phyloP scores from a whole-genome alignment of 139 green algal species.

The Gonium pectorale region DNA sequence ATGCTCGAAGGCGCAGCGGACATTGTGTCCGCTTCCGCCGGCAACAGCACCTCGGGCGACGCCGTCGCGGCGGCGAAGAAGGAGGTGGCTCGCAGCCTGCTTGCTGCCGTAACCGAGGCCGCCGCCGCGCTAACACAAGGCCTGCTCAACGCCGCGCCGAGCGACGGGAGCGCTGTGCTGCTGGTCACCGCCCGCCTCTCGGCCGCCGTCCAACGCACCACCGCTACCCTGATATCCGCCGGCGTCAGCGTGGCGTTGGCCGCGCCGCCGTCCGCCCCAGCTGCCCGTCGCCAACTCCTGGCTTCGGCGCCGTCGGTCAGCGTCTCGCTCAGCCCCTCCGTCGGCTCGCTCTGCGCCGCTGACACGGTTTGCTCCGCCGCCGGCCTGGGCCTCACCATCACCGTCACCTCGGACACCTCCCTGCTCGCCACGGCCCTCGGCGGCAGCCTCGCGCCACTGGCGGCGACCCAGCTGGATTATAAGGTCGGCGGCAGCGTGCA shows the following conservation, averaged over 20 bases:
- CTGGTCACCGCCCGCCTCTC: background rate
- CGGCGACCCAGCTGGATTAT: background rate
- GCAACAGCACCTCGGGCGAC: background rate
- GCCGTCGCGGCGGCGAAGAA: background rate
- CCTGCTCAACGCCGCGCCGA: background rate
- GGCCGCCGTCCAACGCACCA: background rate
- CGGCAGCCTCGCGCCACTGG: background rate
- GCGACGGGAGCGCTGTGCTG: background rate
- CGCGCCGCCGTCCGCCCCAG: background rate
- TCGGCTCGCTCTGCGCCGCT: constrained; percentile 1
- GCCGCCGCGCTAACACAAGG: background rate
- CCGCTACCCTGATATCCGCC: background rate
- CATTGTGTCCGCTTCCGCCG: background rate
- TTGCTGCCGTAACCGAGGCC: background rate
- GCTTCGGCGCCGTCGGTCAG: background rate
- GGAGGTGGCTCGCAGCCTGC: background rate
- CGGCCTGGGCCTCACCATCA: background rate
- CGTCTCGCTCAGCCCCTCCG: background rate
- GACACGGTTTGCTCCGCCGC: background rate
- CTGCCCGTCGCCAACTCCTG: background rate
- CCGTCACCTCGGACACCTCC: background rate
- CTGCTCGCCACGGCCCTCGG: constrained; percentile 1
- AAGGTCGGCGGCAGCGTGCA: background rate
- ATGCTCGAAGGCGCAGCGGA: background rate
- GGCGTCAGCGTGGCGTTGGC: background rate